Evolutionary conservation across 2,329 filamentous ascomycete species (phyloP).

Genomic region (Cordyceps farinosa): DNA sequence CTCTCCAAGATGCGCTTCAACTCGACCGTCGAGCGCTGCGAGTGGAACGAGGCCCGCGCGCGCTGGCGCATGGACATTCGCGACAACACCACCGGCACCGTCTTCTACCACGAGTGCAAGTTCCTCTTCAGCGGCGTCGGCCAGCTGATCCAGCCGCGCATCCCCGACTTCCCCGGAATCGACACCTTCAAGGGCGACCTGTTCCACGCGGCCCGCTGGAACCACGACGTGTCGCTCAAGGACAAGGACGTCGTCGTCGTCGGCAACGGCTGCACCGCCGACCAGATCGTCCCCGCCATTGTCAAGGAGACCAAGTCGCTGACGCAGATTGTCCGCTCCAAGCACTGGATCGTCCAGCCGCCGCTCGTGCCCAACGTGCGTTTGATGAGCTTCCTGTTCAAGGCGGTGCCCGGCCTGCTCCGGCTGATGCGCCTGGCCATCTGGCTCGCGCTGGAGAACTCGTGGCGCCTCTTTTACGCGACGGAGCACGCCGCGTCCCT

Average conservation of each 20-base stretch:
- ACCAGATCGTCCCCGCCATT: slow-evolving; percentile 50
- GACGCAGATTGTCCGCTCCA: slow-evolving; percentile 41
- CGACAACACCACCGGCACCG: slow-evolving; percentile 22
- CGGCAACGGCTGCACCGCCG: slow-evolving; percentile 52
- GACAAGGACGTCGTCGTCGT: slow-evolving; percentile 50
- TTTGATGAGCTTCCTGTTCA: slow-evolving; percentile 34
- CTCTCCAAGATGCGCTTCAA: slow-evolving; percentile 36
- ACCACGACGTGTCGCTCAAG: slow-evolving; percentile 44
- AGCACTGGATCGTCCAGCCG: slow-evolving; percentile 41
- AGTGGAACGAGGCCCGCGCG: slow-evolving; percentile 35
- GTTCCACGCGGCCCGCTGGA: slow-evolving; percentile 56
- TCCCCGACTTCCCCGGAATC: slow-evolving; percentile 45
- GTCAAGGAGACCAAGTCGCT: slow-evolving; percentile 32
- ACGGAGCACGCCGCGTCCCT: slow-evolving; percentile 34
- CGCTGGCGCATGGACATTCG: slow-evolving; percentile 35
- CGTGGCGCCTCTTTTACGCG: slow-evolving; percentile 36
- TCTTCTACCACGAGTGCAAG: slow-evolving; percentile 36
- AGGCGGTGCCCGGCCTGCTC: slow-evolving; percentile 43
- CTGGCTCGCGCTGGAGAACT: slow-evolving; percentile 35
- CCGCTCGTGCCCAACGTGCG: slow-evolving; percentile 25
- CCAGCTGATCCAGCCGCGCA: slow-evolving; percentile 31
- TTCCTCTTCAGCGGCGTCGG: slow-evolving; percentile 38
- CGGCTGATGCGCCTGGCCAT: slow-evolving; percentile 41
- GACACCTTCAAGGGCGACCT: slow-evolving; percentile 49
- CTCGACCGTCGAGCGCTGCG: slow-evolving; percentile 35